Evolutionary conservation across 257 asterid species (phyloP).

Genomic region (Gardenia jasminoides): DNA sequence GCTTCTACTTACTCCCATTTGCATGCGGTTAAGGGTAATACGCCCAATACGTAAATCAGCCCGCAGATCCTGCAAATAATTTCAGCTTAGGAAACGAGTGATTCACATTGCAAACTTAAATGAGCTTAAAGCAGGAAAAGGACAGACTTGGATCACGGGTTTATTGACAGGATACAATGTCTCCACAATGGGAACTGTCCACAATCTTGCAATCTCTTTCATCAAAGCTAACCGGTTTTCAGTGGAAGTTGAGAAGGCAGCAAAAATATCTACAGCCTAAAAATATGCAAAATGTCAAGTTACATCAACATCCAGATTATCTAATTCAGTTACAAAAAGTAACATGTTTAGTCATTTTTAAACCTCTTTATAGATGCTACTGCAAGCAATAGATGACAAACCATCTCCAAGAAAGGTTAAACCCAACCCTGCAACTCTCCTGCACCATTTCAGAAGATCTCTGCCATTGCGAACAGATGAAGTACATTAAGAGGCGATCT

Average conservation of each 20-base stretch:
- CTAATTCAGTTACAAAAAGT: neutral
- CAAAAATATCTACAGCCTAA: conserved; percentile 92
- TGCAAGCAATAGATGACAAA: conserved; percentile 44
- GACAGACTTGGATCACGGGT: conserved; percentile 72
- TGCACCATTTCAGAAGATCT: conserved; percentile 90
- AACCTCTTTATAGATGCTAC: conserved; percentile 75
- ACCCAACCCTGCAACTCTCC: conserved; percentile 60
- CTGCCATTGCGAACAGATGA: conserved; percentile 40
- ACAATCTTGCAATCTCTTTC: conserved; percentile 67
- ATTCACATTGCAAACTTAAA: neutral
- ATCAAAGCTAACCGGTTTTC: conserved; percentile 63
- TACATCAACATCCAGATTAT: conserved; percentile 9
- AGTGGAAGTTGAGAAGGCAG: conserved; percentile 65
- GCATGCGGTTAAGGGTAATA: conserved; percentile 43
- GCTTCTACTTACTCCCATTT: conserved; percentile 44
- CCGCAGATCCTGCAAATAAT: conserved; percentile 44
- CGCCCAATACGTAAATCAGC: conserved; percentile 64
- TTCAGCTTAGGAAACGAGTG: conserved; percentile 21
- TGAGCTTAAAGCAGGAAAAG: no score
- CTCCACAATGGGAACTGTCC: conserved; percentile 53
- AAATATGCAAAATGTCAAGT: conserved; percentile 17
- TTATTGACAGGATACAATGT: conserved; percentile 67
- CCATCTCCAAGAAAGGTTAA: conserved; percentile 35
- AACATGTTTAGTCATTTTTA: conserved; percentile 10
- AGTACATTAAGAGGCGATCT: conserved; percentile 14